Evolutionary conservation across 768 basidiomycete genomes (phyloP), one percentile per base, ranked within the genome.

Genomic region (Porphyrellus cyaneotinctus): DNA sequence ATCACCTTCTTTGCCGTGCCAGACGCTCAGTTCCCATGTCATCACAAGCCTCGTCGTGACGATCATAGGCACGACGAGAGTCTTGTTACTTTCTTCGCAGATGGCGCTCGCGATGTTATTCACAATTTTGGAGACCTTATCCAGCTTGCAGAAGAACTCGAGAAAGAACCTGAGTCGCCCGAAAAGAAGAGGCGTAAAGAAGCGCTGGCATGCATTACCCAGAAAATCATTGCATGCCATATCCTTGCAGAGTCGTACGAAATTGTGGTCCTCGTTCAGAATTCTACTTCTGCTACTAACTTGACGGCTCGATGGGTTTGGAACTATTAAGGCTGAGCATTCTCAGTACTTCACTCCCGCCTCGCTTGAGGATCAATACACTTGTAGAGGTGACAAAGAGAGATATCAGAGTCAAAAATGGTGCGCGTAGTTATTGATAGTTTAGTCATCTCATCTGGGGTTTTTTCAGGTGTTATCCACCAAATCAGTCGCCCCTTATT

Each of bases 131-230:
- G 39, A 13, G 24, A 47, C n/a, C 24, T 58, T 28, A 22, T 58
- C 30, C 43, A 43, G 20, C 63, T 36, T 43, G 58, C 49, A 22
- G 74, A 74, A 24, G 60, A 74, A 47, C 70, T 80, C 28, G 72
- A 78, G 20, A 62, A 70, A 32, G 69, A 73, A 15, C 72, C 74
- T 31, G 73, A 76, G 56, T 74, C 78, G 3, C 60, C 66, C 17
- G 67, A 77, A 36, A 79, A 75, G 55, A 72, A 81, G 57, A 73
- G 71, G 38, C 72, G 74, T 51, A 82, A 79, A 57, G 78, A 82
- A 63, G 74, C 78, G 42, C 66, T 88, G 61, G 80, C 80, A 58
- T 70, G 72, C 47, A 75, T 87, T 53, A 59, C 85, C 26, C 75
- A 72, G 15, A 75, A 77, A 36, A 74, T 85, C 28, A 66, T 85